Base-by-base conservation (phyloP, 176 grass and related monocot genomes). In the Juncus inflexus region DNA sequence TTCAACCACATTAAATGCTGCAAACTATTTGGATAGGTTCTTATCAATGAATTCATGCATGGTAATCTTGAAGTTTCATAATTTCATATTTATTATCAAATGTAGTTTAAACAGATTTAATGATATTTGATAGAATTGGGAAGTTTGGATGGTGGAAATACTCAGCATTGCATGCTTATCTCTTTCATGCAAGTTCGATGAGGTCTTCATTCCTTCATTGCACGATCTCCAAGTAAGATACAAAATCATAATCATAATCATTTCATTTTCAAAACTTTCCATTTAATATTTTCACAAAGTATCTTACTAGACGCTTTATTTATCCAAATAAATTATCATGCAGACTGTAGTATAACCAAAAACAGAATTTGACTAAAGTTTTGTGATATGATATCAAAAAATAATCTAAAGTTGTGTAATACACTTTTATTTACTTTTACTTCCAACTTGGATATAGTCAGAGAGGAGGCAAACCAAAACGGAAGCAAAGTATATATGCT, bases 141-240 rank as follows among this genome's bases (percentile, higher is more conserved):
- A 97, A 68, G 43, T 5, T 11, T 91, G 87, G 92, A 97, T 97
- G 92, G 80, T 84, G 28, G 92, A 97, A 10, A n/a, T 97, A 80
- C 77, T 97, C 37, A 81, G 84, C 67, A 66, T 91, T 56, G 74
- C 85, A 4, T 97, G 87, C 73, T 36, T 88, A 4, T 97, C 92
- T 1, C 42, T 91, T 40, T 84, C 92, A 4, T 91, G 79, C 79
- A 97, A 97, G 71, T 51, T 97, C 15, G 87, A 91, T 12, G 80
- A 91, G 58, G 77, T 85, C 42, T 35, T 6, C 9, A 60, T 86
- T 58, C 87, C 85, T 8, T 89, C 92, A 3, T 51, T 91, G 54
- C 82, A 91, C 40, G 55, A 91, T 69, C 85, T 91, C 41, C 92
- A 91, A 82, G 92, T 89, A 62, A 40, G 37, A 40, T 41, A 58